Base-by-base conservation (phyloP, 1,139 yeast species). In the Hemisphaericaspora lyxosophila region DNA sequence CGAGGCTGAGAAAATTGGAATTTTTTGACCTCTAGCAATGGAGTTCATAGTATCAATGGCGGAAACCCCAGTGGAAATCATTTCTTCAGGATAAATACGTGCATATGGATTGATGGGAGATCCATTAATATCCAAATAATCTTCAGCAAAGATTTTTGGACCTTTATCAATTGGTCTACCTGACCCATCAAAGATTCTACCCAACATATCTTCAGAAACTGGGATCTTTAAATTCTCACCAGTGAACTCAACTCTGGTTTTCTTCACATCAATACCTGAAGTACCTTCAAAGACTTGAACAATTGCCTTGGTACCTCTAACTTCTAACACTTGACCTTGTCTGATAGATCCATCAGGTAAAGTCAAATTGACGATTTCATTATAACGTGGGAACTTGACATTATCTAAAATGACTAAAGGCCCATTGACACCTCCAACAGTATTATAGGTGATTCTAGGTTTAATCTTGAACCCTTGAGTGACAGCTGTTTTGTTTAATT, bases 1-100 rank as follows among this genome's bases (percentile, higher is more conserved):
- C 41, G 97, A 89, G 31, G 98, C 98, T 40, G 97, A 88, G 73
- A 92, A 92, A 64, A 92, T 92, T 38, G 98, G 98, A 61, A 92
- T 92, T 73, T 94, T 94, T 73, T 92, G 99, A 53, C 99, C 99
- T 79, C 99, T 87, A 46, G 99, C 99, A 76, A 92, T 92, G 30
- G 98, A 90, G 70, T 92, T 94, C 98, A 94, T 92, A 43, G 97
- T 90, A 66, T 92, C 99, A 59, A 92, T 94, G 34, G 98, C 96
- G 35, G 97, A 89, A 50, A 92, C 77, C 78, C 99, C 99, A 19
- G 98, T 92, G 40, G 97, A 89, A 57, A 92, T 92, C 98, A 92
- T 92, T 75, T 92, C 99, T 73, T 92, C 98, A 17, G 99, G 99
- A 62, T 94, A 92, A 53, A 92, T 92, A 73, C 99, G 94, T 35